Base-by-base conservation (phyloP, 2,329 filamentous ascomycete genomes). In the Cladosporium cucumerinum region DNA sequence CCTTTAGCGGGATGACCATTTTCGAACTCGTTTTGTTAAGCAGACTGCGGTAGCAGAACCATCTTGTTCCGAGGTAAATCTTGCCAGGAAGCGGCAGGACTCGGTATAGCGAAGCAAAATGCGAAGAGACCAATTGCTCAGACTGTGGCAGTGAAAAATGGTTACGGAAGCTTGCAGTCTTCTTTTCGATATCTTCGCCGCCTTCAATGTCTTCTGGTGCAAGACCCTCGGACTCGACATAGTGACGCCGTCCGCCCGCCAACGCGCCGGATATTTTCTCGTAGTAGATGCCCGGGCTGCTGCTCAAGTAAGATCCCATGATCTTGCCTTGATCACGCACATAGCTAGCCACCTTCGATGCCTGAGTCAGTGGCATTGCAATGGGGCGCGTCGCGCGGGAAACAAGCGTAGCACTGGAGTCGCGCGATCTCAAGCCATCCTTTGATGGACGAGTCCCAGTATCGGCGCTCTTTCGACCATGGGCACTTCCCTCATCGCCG, bases 261-360 rank as follows among this genome's bases (percentile, higher is more conserved):
- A 95, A 95, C 91, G 98, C 98, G 43, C 93, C 94, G 0, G 94
- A 96, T 0, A 98, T 93, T 77, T 97, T 98, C 74, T 96, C 93
- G 34, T 97, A 89, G 74, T 98, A 98, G 1, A 92, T 93, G 88
- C 97, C 96, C 0, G 94, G 96, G 76, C 97, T 93, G 0, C 89
- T 92, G 7, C 94, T 91, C 54, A 98, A 80, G 66, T 73, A 74
- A 5, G 74, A 75, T 7, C 72, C 68, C 87, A 98, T 91, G 36
- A 87, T 87, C 70, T 91, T 90, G 25, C 92, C 89, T 25, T 90
- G 87, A 64, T 85, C 89, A 73, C 90, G 91, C 60, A 97, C 81
- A 74, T 93, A 97, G 55, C 89, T 91, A 10, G 93, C 92, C 74
- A 97, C 85, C 1, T 89, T 89, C 11, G 91, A 90, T 0, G 93